A percentile compares a stretch with the other conserved stretches of the same genome.
phyloP scores from a whole-genome alignment of 371 early-diverging fungal genomes.

The Smittium mucronatum region DNA sequence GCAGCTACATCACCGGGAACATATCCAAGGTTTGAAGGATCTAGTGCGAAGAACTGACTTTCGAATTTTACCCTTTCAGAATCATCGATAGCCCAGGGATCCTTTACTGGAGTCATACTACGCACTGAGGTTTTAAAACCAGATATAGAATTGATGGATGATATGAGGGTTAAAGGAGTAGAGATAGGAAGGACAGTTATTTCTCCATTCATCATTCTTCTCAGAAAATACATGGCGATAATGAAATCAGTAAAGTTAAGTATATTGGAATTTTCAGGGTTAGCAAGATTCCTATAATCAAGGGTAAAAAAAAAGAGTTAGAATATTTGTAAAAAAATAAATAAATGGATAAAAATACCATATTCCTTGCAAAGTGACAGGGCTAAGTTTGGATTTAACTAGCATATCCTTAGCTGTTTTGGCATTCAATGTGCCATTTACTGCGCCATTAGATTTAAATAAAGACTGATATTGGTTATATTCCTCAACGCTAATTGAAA shows the following conservation, averaged over 20 bases:
- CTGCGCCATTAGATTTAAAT: constrained; percentile 52
- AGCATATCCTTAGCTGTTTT: constrained; percentile 25
- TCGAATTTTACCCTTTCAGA: constrained; percentile 57
- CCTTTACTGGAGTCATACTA: constrained; percentile 7
- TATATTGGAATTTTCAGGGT: constrained; percentile 49
- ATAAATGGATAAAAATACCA: constrained; percentile 14
- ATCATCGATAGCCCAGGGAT: constrained; percentile 52
- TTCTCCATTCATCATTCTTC: constrained; percentile 49
- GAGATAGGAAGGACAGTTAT: constrained; percentile 40
- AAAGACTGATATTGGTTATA: constrained; percentile 49
- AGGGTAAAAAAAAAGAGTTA: background rate
- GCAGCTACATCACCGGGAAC: constrained; percentile 46
- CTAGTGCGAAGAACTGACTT: constrained; percentile 56
- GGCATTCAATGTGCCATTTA: constrained; percentile 50
- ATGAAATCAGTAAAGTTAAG: constrained; percentile 59
- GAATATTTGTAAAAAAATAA: background rate
- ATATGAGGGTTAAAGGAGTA: constrained; percentile 44
- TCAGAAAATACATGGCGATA: constrained; percentile 68
- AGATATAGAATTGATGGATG: constrained; percentile 39
- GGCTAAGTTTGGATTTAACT: constrained; percentile 29
- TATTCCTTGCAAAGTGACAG: constrained; percentile 24
- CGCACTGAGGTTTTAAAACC: constrained; percentile 9
- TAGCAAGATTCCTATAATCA: constrained; percentile 43
- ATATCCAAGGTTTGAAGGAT: constrained; percentile 29
- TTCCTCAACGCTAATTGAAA: constrained; percentile 38